Percentiles rank a stretch among this genome's conserved stretches.
Conservation (phyloP, 345 rosid genomes). For the Populus tremula region DNA sequence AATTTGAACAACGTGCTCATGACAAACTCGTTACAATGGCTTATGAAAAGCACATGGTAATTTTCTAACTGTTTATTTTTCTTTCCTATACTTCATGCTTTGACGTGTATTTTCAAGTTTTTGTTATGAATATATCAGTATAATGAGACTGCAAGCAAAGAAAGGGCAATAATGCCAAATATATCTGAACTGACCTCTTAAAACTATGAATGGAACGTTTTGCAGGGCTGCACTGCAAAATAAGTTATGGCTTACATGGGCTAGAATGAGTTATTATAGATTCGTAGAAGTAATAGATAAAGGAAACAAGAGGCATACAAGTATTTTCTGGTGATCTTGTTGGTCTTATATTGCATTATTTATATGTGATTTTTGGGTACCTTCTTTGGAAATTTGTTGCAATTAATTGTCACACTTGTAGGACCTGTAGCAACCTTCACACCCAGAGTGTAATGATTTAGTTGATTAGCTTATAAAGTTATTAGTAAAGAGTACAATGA, state of each 20-base stretch:
- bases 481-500: no score
- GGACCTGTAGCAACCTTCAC: neutral
- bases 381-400: neutral
- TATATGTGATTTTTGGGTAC: neutral
- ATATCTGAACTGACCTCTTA: neutral
- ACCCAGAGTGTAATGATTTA: no score
- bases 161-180: neutral
- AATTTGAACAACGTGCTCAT: conserved; percentile 61
- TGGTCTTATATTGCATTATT: neutral
- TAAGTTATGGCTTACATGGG: neutral
- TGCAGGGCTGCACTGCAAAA: neutral
- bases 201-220: neutral
- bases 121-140: neutral
- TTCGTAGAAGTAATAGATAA: neutral
- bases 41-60: conserved; percentile 82
- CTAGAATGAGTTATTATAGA: neutral
- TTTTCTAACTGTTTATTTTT: neutral
- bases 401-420: neutral
- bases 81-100: neutral
- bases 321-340: neutral
- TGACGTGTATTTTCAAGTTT: neutral
- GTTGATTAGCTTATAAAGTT: neutral
- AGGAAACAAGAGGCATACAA: neutral
- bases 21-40: conserved; percentile 82
- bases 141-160: neutral